phyloP scores from a whole-genome alignment of 148 eudicot species.

The Chenopodium album region DNA sequence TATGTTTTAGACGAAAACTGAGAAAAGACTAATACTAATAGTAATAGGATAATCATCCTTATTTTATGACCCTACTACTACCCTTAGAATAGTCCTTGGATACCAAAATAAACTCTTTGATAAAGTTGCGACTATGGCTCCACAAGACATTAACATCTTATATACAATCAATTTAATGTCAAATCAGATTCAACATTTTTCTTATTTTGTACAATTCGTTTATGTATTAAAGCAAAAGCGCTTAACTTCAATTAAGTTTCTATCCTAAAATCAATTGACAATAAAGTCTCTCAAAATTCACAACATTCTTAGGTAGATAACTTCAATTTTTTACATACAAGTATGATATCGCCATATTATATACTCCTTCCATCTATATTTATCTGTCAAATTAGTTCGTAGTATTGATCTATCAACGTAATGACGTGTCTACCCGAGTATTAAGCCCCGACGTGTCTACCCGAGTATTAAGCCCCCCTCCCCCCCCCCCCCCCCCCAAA shows the following conservation, averaged over 20 bases:
- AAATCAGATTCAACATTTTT: neutral
- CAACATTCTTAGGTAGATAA: too few species aligned
- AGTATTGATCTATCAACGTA: too few species aligned
- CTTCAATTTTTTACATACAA: too few species aligned
- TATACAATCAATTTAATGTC: constrained; percentile 5
- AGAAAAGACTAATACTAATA: too few species aligned
- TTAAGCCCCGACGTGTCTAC: too few species aligned
- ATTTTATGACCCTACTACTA: neutral
- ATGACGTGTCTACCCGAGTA: too few species aligned
- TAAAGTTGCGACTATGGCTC: neutral
- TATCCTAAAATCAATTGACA: neutral
- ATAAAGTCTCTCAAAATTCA: too few species aligned
- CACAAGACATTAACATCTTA: neutral
- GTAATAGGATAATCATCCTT: neutral
- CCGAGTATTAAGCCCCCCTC: too few species aligned
- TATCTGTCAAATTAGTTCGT: too few species aligned
- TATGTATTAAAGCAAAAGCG: neutral
- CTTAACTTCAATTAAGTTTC: neutral
- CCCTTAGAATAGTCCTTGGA: neutral
- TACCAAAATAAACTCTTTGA: neutral
- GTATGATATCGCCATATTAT: neutral
- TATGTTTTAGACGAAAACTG: too few species aligned
- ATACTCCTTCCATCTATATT: too few species aligned
- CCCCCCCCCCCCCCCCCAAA: too few species aligned
- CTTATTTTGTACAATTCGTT: neutral